Evolutionary conservation across 768 basidiomycete genomes (phyloP), one percentile per base, ranked within the genome.

Genomic region (Ramaria rubella): DNA sequence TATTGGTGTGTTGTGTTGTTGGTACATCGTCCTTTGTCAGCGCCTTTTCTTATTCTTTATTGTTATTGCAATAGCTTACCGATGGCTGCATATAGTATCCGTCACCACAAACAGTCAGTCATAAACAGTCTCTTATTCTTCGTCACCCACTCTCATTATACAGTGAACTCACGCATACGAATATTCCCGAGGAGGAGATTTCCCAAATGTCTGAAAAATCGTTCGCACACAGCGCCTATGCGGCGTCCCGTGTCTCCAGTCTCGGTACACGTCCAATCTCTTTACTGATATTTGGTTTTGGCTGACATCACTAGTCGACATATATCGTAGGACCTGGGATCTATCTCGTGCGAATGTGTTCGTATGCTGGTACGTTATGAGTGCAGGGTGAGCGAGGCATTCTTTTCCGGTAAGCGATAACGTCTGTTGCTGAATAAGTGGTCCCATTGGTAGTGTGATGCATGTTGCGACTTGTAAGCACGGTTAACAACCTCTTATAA

Each of bases 1-100:
- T 90, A 90, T 64, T 91, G 89, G 89, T 87, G 86, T 64, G 80
- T 86, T 11, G 81, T 84, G 23, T 66, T 91, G 30, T 65, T 91
- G 27, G 69, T 90, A 49, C 87, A 90, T 67, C 80, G 88, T 17
- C 88, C 88, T 11, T 90, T 90, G 87, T 89, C 67, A 71, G 86
- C 74, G 23, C 33, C 57, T 50, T 40, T 48, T 17, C 21, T 33
- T 21, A 11, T 14, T 54, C 15, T 23, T n/a, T 26, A 21, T 24
- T 11, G n/a, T 49, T 27, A 12, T 24, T 54, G 21, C 23, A 19
- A 26, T 31, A 11, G 34, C 34, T 23, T 8, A 50, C 31, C 29
- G 40, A 27, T 43, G 9, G 19, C 29, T 14, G 1, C 33, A 15
- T 52, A n/a, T 55, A 73, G 72, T 59, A 73, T 72, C 53, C 67